Base-by-base conservation (phyloP, 345 rosid species). In the Dovyalis caffra region DNA sequence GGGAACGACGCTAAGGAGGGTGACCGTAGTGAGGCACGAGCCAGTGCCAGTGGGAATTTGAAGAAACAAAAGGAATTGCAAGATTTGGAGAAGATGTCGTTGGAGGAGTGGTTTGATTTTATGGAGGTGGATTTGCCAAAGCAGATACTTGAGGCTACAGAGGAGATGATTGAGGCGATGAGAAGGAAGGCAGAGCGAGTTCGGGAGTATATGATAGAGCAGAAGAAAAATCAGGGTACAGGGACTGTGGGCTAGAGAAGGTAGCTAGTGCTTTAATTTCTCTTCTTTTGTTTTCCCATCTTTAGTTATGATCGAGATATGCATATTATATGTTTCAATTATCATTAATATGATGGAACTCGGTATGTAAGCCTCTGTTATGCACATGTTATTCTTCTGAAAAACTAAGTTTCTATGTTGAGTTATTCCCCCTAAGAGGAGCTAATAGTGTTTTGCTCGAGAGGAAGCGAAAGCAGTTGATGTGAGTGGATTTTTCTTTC, bases 41-140 rank as follows among this genome's bases (percentile, higher is more conserved):
- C 6, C 12, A 43, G n/a, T 57, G 73, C 25, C 16, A 58, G 60
- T 11, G 37, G 31, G 26, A 25, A 71, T 25, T 60, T 38, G 76
- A 61, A 43, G 70, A 66, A 26, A 66, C 77, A 14, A 66, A 69
- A 66, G 70, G 71, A 31, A 61, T 64, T 58, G 37, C 23, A 72
- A 38, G 85, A 79, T 79, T 83, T 88, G 74, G 85, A 75, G 67
- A 86, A 79, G 76, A 86, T 90, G 87, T 85, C 87, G 20, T 33
- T 90, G 38, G 81, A 82, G 73, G 84, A 93, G 38, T 95, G 93
- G 98, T 89, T 91, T 73, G 85, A 85, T 68, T 85, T 56, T 71
- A 58, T 90, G 88, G 90, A 86, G 77, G 82, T 66, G 63, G 45
- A 88, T 58, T 64, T 88, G 75, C 88, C 79, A 1, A 82, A 86